These are phyloP conservation scores for Iris macrosiphon DNA, from an alignment of 106 monocot species.

Conservation along the genomic window DNA sequence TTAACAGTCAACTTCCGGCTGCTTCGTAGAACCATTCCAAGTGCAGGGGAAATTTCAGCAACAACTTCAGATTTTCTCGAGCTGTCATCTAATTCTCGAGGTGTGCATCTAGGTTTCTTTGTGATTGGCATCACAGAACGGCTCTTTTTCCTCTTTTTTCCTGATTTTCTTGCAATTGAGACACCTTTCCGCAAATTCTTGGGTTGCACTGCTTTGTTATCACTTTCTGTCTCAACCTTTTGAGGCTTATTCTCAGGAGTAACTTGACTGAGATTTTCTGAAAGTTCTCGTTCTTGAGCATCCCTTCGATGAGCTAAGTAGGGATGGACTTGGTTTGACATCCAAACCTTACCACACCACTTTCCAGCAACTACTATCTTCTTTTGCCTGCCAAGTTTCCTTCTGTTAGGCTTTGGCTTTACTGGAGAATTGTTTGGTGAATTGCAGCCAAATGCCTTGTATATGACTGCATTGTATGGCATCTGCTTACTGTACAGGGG, in stretches of 20 bases:
- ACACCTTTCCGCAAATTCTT: slow-evolving; percentile 3
- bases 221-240: slow-evolving; percentile 8
- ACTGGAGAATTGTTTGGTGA: slow-evolving; percentile 32
- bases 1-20: neutral
- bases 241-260: neutral
- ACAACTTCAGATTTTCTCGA: neutral
- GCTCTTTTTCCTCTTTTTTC: slow-evolving; percentile 32
- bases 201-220: neutral
- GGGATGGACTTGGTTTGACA: slow-evolving; percentile 96
- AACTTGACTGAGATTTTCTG: neutral
- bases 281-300: slow-evolving; percentile 15
- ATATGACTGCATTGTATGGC: slow-evolving; percentile 91
- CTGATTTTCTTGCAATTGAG: slow-evolving; percentile 8
- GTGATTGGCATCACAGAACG: slow-evolving; percentile 9
- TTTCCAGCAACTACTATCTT: slow-evolving; percentile 76
- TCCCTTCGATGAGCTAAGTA: slow-evolving; percentile 30
- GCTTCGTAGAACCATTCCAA: slow-evolving; percentile 28
- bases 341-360: slow-evolving; percentile 99
- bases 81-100: neutral
- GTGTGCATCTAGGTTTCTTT: slow-evolving; percentile 17
- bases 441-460: slow-evolving; percentile 61
- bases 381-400: slow-evolving; percentile 43
- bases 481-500: slow-evolving; percentile 88
- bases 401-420: slow-evolving; percentile 11
- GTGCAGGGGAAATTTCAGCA: slow-evolving; percentile 10